Conservation (phyloP, 1,284 basidiomycete species). For the Hypsizygus ulmarius region DNA sequence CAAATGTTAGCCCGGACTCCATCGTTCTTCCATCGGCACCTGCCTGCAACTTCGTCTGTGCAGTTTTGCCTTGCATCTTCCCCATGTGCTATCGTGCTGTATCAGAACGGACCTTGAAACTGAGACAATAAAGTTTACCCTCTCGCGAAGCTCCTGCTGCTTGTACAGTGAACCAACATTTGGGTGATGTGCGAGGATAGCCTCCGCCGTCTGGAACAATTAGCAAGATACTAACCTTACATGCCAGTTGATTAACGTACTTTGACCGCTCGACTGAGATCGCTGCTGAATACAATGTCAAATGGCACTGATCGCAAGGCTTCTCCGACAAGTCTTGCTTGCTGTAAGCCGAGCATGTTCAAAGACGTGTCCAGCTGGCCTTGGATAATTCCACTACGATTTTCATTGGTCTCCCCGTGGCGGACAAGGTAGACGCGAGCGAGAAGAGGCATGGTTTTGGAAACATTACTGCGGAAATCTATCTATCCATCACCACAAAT, state of each 20-base stretch:
- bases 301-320: slow-evolving; percentile 52
- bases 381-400: slow-evolving; percentile 59
- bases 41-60: slow-evolving; percentile 17
- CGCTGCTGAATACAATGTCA: slow-evolving; percentile 58
- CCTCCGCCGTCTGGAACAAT: slow-evolving; percentile 57
- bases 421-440: slow-evolving; percentile 61
- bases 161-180: slow-evolving; percentile 38
- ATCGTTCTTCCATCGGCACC: slow-evolving; percentile 26
- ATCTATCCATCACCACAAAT: too few relatives aligned
- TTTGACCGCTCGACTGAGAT: slow-evolving; percentile 58
- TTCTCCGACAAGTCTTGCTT: slow-evolving; percentile 53
- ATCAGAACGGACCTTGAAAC: neutral
- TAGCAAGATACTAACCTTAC: neutral
- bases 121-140: slow-evolving; percentile 41
- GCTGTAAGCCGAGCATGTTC: slow-evolving; percentile 55
- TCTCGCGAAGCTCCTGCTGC: slow-evolving; percentile 54
- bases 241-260: slow-evolving; percentile 35
- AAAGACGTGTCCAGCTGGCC: slow-evolving; percentile 67
- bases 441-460: slow-evolving; percentile 21
- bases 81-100: slow-evolving; percentile 54
- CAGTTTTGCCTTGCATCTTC: slow-evolving; percentile 50
- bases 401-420: slow-evolving; percentile 74
- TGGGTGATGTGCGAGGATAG: slow-evolving; percentile 55
- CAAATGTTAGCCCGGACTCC: slow-evolving; percentile 42
- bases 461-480: slow-evolving; percentile 7